Evolutionary conservation across 2,329 filamentous ascomycete species (phyloP).

Genomic region (Hypoxylon sp.): DNA sequence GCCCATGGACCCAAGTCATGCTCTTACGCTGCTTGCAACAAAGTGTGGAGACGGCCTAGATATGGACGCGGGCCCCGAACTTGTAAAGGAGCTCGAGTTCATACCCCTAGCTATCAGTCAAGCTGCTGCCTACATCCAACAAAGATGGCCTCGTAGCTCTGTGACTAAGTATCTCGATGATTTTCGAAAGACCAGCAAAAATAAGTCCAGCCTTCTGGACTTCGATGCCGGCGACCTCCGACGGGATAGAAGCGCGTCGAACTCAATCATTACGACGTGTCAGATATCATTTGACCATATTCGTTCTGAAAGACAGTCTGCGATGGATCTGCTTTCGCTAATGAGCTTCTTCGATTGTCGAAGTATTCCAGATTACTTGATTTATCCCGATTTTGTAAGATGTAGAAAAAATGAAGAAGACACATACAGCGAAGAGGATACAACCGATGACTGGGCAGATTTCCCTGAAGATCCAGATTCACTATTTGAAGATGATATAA

Average conservation of each 20-base stretch:
- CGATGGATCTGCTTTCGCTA: background rate
- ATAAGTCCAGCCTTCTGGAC: background rate
- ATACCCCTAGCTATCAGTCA: conserved; percentile 5
- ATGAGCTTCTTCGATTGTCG: conserved; percentile 2
- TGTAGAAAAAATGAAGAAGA: background rate
- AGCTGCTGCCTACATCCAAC: background rate
- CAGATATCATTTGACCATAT: conserved; percentile 1
- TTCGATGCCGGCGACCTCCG: background rate
- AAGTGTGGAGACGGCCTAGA: background rate
- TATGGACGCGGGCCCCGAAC: background rate
- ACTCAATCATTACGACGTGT: background rate
- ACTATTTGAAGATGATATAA: background rate
- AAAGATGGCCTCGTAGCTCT: background rate
- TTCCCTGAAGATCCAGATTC: background rate
- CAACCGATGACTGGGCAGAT: background rate
- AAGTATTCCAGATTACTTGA: background rate
- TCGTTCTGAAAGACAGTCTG: background rate
- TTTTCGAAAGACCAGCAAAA: background rate
- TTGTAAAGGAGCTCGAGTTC: background rate
- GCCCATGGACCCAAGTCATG: background rate
- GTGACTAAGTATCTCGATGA: background rate
- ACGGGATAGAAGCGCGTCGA: background rate
- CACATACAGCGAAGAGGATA: background rate
- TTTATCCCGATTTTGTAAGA: background rate
- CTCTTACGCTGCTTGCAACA: background rate